These are phyloP conservation scores for Pseudotsuga menziesii DNA, from an alignment of 75 land plant genomes.

Conservation along the genomic window DNA sequence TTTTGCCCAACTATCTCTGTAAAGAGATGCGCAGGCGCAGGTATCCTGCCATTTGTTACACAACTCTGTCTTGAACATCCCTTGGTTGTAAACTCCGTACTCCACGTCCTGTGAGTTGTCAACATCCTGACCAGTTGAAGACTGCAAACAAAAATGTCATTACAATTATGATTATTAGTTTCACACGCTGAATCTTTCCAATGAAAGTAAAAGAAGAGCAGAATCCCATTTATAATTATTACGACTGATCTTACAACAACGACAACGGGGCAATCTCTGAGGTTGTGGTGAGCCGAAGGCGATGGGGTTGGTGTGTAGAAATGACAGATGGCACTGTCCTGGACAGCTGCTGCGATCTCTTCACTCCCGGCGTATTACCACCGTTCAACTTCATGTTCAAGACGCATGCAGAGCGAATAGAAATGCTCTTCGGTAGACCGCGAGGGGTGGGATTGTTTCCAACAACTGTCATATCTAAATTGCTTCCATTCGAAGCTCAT, in stretches of 20 bases:
- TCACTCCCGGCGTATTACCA: not conserved
- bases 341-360: not conserved
- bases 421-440: conserved; percentile 53
- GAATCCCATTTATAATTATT: too few species aligned
- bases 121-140: conserved; percentile 19
- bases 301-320: conserved; percentile 3
- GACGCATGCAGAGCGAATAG: conserved; percentile 47
- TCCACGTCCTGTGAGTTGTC: conserved; percentile 42
- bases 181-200: too few species aligned
- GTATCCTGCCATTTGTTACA: conserved; percentile 82
- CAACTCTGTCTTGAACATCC: conserved; percentile 84
- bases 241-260: conserved; percentile 3
- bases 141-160: not conserved
- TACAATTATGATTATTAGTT: not conserved
- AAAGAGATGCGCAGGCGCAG: conserved; percentile 65
- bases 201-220: too few species aligned
- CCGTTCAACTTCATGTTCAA: conserved; percentile 17
- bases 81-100: conserved; percentile 51
- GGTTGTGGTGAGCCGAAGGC: conserved; percentile 2
- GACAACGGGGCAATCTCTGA: not conserved
- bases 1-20: conserved; percentile 67
- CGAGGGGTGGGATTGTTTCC: not conserved
- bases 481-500: not conserved
- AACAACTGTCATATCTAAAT: not conserved
- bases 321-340: not conserved